A percentile compares a stretch with the other conserved stretches of the same genome.
These are phyloP conservation scores for Cladosporium sp. DNA, from an alignment of 2,329 filamentous ascomycete species.

Conservation along the genomic window DNA sequence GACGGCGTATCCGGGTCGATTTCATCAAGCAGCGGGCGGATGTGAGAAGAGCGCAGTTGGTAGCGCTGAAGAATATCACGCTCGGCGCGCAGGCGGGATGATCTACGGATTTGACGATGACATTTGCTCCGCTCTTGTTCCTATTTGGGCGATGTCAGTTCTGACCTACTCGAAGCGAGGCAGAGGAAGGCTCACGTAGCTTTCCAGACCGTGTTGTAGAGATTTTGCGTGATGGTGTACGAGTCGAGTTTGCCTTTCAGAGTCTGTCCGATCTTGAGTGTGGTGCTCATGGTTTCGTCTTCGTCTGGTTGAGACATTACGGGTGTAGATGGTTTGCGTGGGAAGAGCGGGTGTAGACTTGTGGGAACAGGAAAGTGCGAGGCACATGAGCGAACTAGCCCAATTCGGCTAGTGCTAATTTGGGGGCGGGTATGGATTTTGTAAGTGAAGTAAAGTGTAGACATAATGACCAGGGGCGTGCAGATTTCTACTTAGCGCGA, in stretches of 20 bases:
- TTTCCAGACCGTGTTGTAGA: constrained; percentile 10
- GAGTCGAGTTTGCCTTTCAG: constrained; percentile 7
- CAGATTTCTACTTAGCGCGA: constrained; percentile 38
- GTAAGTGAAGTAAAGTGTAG: too few relatives aligned
- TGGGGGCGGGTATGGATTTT: too few relatives aligned
- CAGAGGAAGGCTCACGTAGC: constrained; percentile 1
- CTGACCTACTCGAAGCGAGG: too few relatives aligned
- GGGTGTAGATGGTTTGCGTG: background rate
- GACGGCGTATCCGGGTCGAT: background rate
- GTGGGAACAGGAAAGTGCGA: too few relatives aligned
- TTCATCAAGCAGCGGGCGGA: constrained; percentile 13
- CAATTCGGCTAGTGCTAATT: too few relatives aligned
- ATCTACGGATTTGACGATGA: constrained; percentile 13
- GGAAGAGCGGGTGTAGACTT: too few relatives aligned
- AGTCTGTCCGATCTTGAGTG: constrained; percentile 1
- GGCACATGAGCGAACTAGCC: too few relatives aligned
- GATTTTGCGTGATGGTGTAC: constrained; percentile 4
- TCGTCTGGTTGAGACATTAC: background rate
- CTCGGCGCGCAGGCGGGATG: constrained; percentile 8
- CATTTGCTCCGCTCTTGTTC: constrained; percentile 4
- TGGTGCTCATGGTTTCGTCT: background rate
- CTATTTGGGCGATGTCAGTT: background rate
- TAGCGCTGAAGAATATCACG: constrained; percentile 10
- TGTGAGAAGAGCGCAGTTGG: constrained; percentile 7
- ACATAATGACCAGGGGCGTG: too few relatives aligned